Evolutionary conservation across 305 asterid genomes (phyloP).

Genomic region (Petunia hybrid): DNA sequence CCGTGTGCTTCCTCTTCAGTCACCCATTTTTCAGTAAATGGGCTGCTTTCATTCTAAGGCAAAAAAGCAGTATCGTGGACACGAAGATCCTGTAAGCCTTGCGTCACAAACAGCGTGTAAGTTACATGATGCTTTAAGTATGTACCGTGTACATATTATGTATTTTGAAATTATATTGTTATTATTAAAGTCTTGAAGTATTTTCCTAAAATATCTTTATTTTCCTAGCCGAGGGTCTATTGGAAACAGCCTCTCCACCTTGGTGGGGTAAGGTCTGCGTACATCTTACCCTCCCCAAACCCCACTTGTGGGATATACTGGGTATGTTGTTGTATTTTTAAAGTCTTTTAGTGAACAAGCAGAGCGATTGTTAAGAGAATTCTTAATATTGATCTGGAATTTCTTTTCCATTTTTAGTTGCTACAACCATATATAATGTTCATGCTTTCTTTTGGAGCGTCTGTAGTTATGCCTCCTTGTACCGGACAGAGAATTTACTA

Average conservation of each 20-base stretch:
- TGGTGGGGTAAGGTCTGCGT: too few relatives aligned
- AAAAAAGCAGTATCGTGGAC: conserved; percentile 69
- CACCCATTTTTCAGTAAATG: conserved; percentile 54
- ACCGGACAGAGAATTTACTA: neutral
- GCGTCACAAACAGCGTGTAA: conserved; percentile 96
- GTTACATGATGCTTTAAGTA: conserved; percentile 32
- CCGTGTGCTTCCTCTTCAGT: conserved; percentile 44
- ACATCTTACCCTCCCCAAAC: too few relatives aligned
- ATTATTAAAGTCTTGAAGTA: too few relatives aligned
- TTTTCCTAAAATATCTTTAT: too few relatives aligned
- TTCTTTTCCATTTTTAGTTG: neutral
- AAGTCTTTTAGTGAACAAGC: neutral
- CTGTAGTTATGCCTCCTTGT: conserved; percentile 2
- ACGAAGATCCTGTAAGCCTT: conserved; percentile 83
- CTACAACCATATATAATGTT: neutral
- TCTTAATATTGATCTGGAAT: neutral
- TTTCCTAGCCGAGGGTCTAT: too few relatives aligned
- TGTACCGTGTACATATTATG: conserved; percentile 20
- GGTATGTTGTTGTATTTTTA: too few relatives aligned
- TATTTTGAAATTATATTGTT: neutral
- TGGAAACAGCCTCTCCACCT: too few relatives aligned
- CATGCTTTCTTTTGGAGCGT: neutral
- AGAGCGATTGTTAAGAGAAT: neutral
- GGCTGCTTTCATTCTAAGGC: conserved; percentile 88
- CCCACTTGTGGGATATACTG: too few relatives aligned